A percentile compares a stretch with the other conserved stretches of the same genome.
Evolutionary conservation across 177 flowering plant genomes (phyloP).

Genomic region (Telopea speciosissima): DNA sequence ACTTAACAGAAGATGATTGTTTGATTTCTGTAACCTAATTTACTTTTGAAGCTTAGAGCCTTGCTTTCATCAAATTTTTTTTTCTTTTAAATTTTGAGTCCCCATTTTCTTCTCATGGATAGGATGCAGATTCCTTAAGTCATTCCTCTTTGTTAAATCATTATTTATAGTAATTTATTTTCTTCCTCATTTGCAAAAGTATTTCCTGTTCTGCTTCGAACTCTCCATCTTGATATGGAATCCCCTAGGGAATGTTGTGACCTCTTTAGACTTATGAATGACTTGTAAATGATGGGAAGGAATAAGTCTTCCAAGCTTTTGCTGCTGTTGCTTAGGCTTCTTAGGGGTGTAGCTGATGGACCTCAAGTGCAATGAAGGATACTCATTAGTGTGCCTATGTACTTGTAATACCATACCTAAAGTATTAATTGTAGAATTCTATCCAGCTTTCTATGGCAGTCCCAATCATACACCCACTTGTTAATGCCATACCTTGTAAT

Average conservation of each 20-base stretch:
- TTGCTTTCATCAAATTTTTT: slow-evolving; percentile 10
- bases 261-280: not conserved
- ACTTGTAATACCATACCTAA: not conserved
- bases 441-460: not conserved
- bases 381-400: not conserved
- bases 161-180: slow-evolving; percentile 30
- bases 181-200: not conserved
- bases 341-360: not conserved
- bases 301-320: not conserved
- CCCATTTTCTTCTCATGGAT: slow-evolving; percentile 10
- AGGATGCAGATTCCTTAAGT: slow-evolving; percentile 17
- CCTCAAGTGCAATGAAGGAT: not conserved
- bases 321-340: not conserved
- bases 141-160: slow-evolving; percentile 11
- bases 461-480: not conserved
- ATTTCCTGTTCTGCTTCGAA: slow-evolving; percentile 2
- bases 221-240: not conserved
- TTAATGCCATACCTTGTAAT: not conserved
- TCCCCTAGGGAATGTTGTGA: not conserved
- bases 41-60: not conserved
- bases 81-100: not conserved
- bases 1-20: slow-evolving; percentile 3
- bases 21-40: not conserved
- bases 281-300: not conserved
- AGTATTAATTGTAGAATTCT: not conserved